phyloP scores from a whole-genome alignment of 352 stramenopile genomes.

The Phytophthora chlamydospora region DNA sequence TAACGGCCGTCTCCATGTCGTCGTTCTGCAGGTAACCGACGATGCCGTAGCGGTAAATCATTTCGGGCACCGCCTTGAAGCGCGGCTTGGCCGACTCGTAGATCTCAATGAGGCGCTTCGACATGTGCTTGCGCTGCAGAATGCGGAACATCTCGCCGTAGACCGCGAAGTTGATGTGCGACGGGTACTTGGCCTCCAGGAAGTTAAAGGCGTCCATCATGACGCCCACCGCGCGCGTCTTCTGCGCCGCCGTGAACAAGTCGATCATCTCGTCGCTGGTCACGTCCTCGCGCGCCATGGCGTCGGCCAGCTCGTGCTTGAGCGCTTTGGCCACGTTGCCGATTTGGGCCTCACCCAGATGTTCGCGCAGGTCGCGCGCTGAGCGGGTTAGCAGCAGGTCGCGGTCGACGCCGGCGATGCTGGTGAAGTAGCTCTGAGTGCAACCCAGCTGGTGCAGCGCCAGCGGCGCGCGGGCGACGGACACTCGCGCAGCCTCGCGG shows the following conservation, averaged over 20 bases:
- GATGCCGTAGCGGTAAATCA: conserved; percentile 78
- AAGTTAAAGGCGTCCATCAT: conserved; percentile 62
- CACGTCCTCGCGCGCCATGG: conserved; percentile 44
- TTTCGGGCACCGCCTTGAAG: conserved; percentile 61
- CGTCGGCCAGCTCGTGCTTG: conserved; percentile 38
- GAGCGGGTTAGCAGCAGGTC: conserved; percentile 51
- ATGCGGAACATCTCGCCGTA: conserved; percentile 69
- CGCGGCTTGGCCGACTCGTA: conserved; percentile 52
- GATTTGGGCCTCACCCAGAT: conserved; percentile 44
- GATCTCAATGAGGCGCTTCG: conserved; percentile 50
- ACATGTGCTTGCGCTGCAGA: conserved; percentile 41
- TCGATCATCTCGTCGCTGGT: conserved; percentile 55
- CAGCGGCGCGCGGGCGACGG: conserved; percentile 19
- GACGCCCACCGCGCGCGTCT: conserved; percentile 47
- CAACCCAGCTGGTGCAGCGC: conserved; percentile 18
- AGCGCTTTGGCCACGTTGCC: conserved; percentile 47
- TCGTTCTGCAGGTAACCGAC: conserved; percentile 55
- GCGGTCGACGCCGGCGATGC: conserved; percentile 51
- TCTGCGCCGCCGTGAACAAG: conserved; percentile 60
- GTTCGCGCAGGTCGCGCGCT: conserved; percentile 38
- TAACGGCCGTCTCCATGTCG: conserved; percentile 51
- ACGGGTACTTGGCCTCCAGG: conserved; percentile 48
- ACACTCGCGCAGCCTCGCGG: conserved; percentile 19
- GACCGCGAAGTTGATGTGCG: conserved; percentile 64
- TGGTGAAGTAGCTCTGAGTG: conserved; percentile 41